These are phyloP conservation scores for Eimeria praecox DNA, from an alignment of 169 alveolate genomes.

Conservation along the genomic window DNA sequence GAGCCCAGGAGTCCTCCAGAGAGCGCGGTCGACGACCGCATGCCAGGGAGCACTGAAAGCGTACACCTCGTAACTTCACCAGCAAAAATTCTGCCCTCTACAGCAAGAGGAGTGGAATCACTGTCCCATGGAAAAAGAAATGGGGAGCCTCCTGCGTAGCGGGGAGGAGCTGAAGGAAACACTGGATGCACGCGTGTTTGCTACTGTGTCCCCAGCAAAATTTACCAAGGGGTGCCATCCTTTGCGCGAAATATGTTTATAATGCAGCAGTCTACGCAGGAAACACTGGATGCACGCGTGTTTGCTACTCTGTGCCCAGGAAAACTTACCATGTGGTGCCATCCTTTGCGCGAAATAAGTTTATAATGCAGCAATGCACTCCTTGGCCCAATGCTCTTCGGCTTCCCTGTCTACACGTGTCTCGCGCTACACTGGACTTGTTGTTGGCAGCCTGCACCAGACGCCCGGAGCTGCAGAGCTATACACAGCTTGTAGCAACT, in stretches of 20 bases:
- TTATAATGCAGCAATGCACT: not conserved
- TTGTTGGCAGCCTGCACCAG: no score
- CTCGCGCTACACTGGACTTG: not conserved
- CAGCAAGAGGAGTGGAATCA: not conserved
- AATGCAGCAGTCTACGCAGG: not conserved
- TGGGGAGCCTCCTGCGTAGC: not conserved
- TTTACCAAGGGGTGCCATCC: no score
- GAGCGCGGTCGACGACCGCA: no score
- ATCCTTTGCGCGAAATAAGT: not conserved
- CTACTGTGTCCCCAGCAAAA: no score
- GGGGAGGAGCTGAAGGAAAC: not conserved
- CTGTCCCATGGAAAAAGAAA: not conserved
- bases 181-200: not conserved
- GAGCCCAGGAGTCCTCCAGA: not conserved
- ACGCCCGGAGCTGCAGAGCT: no score
- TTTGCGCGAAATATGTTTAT: not conserved
- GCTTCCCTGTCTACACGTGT: not conserved
- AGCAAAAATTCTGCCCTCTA: conserved; percentile 81
- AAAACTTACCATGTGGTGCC: no score
- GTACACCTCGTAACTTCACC: not conserved
- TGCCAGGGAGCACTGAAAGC: not conserved
- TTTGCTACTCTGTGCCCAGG: no score
- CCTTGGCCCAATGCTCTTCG: not conserved
- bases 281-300: no score
- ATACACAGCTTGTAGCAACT: no score